phyloP scores from a whole-genome alignment of 2,329 filamentous ascomycete species.

The Orbilia javanica region DNA sequence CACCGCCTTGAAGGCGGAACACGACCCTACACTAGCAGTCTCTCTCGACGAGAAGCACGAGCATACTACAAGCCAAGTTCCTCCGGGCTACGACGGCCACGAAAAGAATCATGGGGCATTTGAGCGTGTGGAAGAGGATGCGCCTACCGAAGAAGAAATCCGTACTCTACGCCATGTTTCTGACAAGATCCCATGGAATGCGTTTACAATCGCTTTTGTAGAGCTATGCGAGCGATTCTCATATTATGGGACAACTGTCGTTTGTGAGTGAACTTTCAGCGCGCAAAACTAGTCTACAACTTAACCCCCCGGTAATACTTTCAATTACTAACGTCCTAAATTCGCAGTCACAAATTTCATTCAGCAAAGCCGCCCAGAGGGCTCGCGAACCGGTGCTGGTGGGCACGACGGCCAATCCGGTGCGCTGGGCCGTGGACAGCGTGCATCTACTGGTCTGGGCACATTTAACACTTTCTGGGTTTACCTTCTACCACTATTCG shows the following conservation, averaged over 20 bases:
- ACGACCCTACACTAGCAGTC: slow-evolving; percentile 60
- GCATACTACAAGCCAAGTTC: slow-evolving; percentile 28
- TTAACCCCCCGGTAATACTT: too few species aligned
- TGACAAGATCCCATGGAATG: slow-evolving; percentile 74
- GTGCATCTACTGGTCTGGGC: slow-evolving; percentile 69
- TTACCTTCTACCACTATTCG: slow-evolving; percentile 72
- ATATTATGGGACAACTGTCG: slow-evolving; percentile 78
- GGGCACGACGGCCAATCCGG: slow-evolving; percentile 67
- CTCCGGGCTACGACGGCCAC: slow-evolving; percentile 44
- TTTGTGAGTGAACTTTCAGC: slow-evolving; percentile 69
- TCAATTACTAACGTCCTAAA: not conserved
- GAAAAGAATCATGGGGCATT: slow-evolving; percentile 53
- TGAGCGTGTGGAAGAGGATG: slow-evolving; percentile 64
- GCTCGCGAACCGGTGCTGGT: slow-evolving; percentile 70
- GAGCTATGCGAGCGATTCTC: slow-evolving; percentile 82
- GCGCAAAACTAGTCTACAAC: too few species aligned
- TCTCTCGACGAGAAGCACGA: slow-evolving; percentile 61
- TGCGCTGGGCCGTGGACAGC: slow-evolving; percentile 73
- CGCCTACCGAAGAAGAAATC: slow-evolving; percentile 74
- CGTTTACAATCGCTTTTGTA: slow-evolving; percentile 78
- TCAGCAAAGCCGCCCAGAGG: slow-evolving; percentile 70
- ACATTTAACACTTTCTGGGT: slow-evolving; percentile 75
- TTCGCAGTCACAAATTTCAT: slow-evolving; percentile 73
- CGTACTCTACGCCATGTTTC: slow-evolving; percentile 74
- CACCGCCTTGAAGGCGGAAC: slow-evolving; percentile 58